These are phyloP conservation scores for Paecilomyces dactylethromorphus DNA, from an alignment of 2,329 filamentous ascomycete genomes.

Conservation along the genomic window DNA sequence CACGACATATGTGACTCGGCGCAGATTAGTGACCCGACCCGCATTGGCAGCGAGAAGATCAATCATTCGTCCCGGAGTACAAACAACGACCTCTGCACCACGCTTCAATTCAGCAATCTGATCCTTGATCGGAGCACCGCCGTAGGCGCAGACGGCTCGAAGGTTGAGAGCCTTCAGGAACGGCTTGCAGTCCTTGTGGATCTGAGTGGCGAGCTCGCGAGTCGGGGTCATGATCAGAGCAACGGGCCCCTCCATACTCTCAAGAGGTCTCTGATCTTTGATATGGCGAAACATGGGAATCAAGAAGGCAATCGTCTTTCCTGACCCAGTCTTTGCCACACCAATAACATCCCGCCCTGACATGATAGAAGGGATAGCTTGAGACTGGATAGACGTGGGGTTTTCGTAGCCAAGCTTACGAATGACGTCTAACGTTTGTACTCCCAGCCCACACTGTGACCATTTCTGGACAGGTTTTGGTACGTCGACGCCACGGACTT, in stretches of 20 bases:
- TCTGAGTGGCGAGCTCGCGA: conserved; percentile 86
- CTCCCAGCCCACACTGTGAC: conserved; percentile 87
- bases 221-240: conserved; percentile 90
- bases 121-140: conserved; percentile 91
- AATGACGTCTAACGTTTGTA: conserved; percentile 81
- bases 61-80: conserved; percentile 91
- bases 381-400: conserved; percentile 89
- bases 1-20: conserved; percentile 85
- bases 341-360: conserved; percentile 92
- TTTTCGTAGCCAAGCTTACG: conserved; percentile 74
- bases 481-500: conserved; percentile 78
- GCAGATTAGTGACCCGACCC: conserved; percentile 87
- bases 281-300: conserved; percentile 98
- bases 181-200: conserved; percentile 88
- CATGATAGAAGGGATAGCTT: conserved; percentile 92
- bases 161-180: conserved; percentile 83
- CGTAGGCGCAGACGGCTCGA: conserved; percentile 85
- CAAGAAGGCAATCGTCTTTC: conserved; percentile 92
- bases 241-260: conserved; percentile 79
- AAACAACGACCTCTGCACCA: conserved; percentile 90
- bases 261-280: conserved; percentile 79
- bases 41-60: conserved; percentile 90
- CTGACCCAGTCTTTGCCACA: conserved; percentile 94
- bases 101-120: conserved; percentile 96
- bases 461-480: conserved; percentile 94